Conservation (phyloP, 768 basidiomycete species). For the Termitomyces sp. region DNA sequence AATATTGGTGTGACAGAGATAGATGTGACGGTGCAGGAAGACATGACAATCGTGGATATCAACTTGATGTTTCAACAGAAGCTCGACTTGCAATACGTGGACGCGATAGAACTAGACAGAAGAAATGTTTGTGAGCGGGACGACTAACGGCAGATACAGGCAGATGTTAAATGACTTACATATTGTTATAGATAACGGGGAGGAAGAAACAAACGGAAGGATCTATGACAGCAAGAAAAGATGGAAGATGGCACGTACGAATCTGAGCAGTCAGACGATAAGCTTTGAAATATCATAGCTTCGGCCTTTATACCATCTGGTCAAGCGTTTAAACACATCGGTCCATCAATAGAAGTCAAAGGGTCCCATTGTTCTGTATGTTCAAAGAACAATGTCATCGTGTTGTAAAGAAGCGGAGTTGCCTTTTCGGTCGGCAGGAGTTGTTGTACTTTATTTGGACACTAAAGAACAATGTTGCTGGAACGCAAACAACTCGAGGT, state of each 20-base stretch:
- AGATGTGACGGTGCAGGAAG: constrained; percentile 16
- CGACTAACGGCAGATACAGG: no score
- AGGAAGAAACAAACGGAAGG: not conserved
- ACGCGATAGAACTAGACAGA: not conserved
- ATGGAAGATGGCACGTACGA: not conserved
- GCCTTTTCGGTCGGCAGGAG: not conserved
- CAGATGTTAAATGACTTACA: not conserved
- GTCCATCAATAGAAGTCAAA: constrained; percentile 1
- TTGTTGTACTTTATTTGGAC: not conserved
- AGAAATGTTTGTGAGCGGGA: not conserved
- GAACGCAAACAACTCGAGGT: not conserved
- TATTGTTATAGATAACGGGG: not conserved
- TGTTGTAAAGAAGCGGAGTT: not conserved
- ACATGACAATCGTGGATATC: constrained; percentile 8
- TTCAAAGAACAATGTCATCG: not conserved
- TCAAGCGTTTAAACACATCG: not conserved
- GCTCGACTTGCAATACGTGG: constrained; percentile 9
- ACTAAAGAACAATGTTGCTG: not conserved
- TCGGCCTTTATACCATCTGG: not conserved
- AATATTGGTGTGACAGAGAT: constrained; percentile 28
- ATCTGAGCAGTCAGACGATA: not conserved
- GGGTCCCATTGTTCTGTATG: not conserved
- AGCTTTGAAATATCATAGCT: not conserved
- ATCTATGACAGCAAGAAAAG: not conserved
- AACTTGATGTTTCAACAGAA: not conserved